Percentiles rank a stretch among this genome's conserved stretches.
phyloP scores from a whole-genome alignment of 768 basidiomycete genomes.

The Tulasnella sp. region DNA sequence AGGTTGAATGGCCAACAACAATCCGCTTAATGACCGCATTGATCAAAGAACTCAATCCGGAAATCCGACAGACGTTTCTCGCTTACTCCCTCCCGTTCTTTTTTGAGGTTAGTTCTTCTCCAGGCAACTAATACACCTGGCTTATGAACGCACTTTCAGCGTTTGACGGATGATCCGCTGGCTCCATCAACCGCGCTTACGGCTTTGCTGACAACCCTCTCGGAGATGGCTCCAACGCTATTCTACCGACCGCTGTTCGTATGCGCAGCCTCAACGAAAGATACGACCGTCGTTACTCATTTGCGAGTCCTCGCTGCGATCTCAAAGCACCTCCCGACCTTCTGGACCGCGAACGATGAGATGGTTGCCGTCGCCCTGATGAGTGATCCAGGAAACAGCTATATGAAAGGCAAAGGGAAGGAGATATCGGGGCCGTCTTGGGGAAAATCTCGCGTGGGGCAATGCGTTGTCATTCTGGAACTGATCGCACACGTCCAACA shows the following conservation, averaged over 20 bases:
- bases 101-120: constrained; percentile 8
- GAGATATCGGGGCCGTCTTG: constrained; percentile 24
- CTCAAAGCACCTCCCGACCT: constrained; percentile 44
- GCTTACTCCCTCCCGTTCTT: not conserved
- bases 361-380: constrained; percentile 64
- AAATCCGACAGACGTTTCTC: not conserved
- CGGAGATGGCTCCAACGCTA: constrained; percentile 42
- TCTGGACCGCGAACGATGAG: constrained; percentile 59
- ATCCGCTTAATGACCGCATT: constrained; percentile 1
- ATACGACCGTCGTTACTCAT: constrained; percentile 46
- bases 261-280: constrained; percentile 55
- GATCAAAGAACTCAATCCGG: not conserved
- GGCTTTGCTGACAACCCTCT: constrained; percentile 39
- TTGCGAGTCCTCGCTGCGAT: constrained; percentile 43
- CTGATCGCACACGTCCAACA: constrained; percentile 34
- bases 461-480: constrained; percentile 50
- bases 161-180: constrained; percentile 29
- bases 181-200: constrained; percentile 37
- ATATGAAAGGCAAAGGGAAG: constrained; percentile 17
- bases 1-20: constrained; percentile 3
- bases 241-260: constrained; percentile 65
- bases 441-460: constrained; percentile 47
- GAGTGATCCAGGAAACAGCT: constrained; percentile 31
- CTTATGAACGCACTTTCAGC: constrained; percentile 14
- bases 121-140: not conserved